Evolutionary conservation across 192 early-diverging fungal genomes (phyloP), one percentile per base, ranked within the genome.

Genomic region (Radiomyces spectabilis): DNA sequence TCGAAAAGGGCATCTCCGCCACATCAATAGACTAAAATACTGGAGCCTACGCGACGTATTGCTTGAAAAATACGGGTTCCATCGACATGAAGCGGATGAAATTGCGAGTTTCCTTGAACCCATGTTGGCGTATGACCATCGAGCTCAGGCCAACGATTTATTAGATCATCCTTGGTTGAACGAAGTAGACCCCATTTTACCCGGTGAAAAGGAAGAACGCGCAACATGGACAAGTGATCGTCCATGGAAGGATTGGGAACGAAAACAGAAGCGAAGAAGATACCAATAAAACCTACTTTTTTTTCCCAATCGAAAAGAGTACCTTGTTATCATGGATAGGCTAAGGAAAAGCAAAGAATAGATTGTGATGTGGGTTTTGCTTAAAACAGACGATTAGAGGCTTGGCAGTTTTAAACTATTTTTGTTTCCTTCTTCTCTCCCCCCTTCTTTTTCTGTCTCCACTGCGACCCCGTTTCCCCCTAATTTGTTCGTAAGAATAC

Each of bases 51-150:
- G 74, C 22, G 89, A 95, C 50, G 90, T 97, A 3, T 67, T 98
- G 24, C 73, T 80, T 42, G 92, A 95, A 67, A 95, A 98, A 66
- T 95, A 97, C 63, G 69, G 80, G 39, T 91, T 91, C 55, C 57
- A 71, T 40, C 69, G 66, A 3, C 61, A 65, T 31, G 87, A 95
- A 21, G 78, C 92, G 12, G 76, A 86, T 13, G 72, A 83, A 24
- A 79, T 94, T 35, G 83, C 86, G 10, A 75, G 69, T 16, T 96
- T 98, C 67, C 62, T 98, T 51, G 29, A 84, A 43, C 92, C 90
- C 15, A 94, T 96, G 93, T 60, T 90, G 12, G 18, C 13, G 15
- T 66, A 58, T 33, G 61, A 70, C 47, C 26, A 58, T 16, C 49
- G 68, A 19, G 61, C 61, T 26, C 33, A 15, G 1, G 68, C 68